These are phyloP conservation scores for Hippophae tibetana DNA, from an alignment of 306 rosid species.

Conservation along the genomic window DNA sequence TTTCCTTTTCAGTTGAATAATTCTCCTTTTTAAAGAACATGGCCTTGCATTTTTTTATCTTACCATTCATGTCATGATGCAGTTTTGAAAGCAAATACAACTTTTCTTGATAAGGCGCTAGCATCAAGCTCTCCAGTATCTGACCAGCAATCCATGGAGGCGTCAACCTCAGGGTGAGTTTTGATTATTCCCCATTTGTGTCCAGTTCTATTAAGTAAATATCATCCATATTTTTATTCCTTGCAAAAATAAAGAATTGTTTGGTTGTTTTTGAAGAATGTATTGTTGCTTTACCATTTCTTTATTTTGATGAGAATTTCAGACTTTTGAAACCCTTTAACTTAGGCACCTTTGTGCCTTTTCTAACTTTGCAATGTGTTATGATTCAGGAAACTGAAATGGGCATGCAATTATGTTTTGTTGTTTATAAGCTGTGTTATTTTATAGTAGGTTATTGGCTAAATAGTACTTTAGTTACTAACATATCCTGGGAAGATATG, in stretches of 20 bases:
- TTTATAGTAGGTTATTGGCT: not conserved
- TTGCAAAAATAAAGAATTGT: not conserved
- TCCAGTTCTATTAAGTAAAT: not conserved
- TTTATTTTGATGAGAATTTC: not conserved
- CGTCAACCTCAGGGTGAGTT: constrained; percentile 74
- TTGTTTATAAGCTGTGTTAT: not conserved
- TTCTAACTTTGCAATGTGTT: not conserved
- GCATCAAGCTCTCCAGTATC: constrained; percentile 50
- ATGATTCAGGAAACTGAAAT: constrained; percentile 1
- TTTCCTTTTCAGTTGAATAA: not conserved
- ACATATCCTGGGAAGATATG: not conserved
- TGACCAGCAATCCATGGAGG: constrained; percentile 64
- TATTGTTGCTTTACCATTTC: not conserved
- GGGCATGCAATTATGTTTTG: not conserved
- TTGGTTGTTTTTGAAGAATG: not conserved
- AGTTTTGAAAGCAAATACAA: constrained; percentile 76
- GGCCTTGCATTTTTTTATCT: constrained; percentile 9
- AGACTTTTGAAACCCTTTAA: not conserved
- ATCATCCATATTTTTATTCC: not conserved
- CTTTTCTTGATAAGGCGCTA: constrained; percentile 53
- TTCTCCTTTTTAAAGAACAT: not conserved
- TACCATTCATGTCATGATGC: constrained; percentile 11
- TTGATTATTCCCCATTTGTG: constrained; percentile 10
- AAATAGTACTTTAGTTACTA: not conserved
- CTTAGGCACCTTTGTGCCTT: not conserved